Evolutionary conservation across 2,329 filamentous ascomycete species (phyloP).

Genomic region (Rhinocladiella mackenziei): DNA sequence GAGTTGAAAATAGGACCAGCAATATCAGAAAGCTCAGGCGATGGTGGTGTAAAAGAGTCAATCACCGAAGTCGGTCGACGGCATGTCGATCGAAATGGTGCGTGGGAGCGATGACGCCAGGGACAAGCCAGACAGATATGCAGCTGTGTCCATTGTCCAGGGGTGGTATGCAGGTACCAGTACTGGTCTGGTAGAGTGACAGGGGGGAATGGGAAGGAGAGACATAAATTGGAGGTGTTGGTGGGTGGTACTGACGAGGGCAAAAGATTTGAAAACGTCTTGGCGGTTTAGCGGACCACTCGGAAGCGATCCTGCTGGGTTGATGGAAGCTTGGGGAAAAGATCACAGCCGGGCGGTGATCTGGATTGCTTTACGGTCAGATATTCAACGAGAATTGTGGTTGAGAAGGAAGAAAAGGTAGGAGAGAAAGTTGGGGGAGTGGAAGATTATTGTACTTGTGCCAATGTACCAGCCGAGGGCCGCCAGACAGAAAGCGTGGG

Average conservation of each 20-base stretch:
- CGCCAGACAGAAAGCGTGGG: neutral
- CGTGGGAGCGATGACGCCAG: no score
- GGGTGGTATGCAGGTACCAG: constrained; percentile 25
- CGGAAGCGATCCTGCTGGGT: constrained; percentile 26
- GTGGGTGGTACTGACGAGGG: constrained; percentile 71
- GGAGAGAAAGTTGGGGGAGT: no score
- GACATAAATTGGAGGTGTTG: constrained; percentile 4
- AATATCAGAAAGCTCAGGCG: no score
- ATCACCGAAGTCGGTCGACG: neutral
- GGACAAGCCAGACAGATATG: neutral
- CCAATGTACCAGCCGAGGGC: no score
- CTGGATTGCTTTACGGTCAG: constrained; percentile 1
- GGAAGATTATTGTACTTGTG: no score
- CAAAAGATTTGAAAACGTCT: constrained; percentile 97
- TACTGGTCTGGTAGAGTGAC: constrained; percentile 5
- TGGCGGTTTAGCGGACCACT: constrained; percentile 57
- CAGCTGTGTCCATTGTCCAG: constrained; percentile 7
- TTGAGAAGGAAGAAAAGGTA: constrained; percentile 5
- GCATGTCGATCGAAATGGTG: neutral
- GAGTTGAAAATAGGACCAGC: no score
- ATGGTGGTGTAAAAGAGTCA: no score
- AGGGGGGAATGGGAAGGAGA: constrained; percentile 1
- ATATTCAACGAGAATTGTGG: constrained; percentile 6
- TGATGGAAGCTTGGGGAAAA: constrained; percentile 2
- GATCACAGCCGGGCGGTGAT: constrained; percentile 20